These are phyloP conservation scores for Neoboletus magnificus DNA, from an alignment of 768 basidiomycete species.

Conservation along the genomic window DNA sequence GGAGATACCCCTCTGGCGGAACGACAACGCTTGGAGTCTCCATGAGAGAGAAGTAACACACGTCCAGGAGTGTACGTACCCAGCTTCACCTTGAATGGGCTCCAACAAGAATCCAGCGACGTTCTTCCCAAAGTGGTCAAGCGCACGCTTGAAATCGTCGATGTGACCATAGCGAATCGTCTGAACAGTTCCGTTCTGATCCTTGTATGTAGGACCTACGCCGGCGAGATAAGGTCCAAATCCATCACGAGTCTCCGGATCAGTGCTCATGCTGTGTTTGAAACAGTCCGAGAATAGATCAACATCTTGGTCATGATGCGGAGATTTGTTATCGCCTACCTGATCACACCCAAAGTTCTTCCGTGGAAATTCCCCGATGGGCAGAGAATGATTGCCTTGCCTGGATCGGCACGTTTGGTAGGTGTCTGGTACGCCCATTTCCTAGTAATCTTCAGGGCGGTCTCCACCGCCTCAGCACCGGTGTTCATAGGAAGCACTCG, in stretches of 20 bases:
- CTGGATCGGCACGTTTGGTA: constrained; percentile 47
- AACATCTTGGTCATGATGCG: not conserved
- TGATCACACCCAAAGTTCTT: constrained; percentile 84
- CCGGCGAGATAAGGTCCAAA: constrained; percentile 90
- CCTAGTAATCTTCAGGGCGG: constrained; percentile 89
- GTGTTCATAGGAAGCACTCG: constrained; percentile 99
- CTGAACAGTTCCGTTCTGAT: constrained; percentile 44
- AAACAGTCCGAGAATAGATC: constrained; percentile 14
- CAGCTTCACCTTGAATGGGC: constrained; percentile 99
- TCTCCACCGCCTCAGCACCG: constrained; percentile 97
- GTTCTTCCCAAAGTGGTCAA: constrained; percentile 75
- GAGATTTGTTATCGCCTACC: constrained; percentile 37
- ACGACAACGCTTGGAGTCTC: constrained; percentile 71
- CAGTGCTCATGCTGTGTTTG: constrained; percentile 79
- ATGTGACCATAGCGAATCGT: constrained; percentile 82
- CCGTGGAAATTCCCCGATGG: constrained; percentile 96
- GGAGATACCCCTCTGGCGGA: constrained; percentile 83
- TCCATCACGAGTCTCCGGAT: constrained; percentile 80
- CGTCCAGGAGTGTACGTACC: constrained; percentile 47
- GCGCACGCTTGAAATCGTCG: constrained; percentile 76
- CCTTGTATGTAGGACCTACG: constrained; percentile 76
- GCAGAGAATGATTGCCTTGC: constrained; percentile 81
- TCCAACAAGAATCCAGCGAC: constrained; percentile 94
- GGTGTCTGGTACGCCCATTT: constrained; percentile 97
- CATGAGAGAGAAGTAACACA: not conserved